Percentiles rank a stretch among this genome's conserved stretches.
These are phyloP conservation scores for Ophiobolus disseminans DNA, from an alignment of 2,329 filamentous ascomycete species.

Conservation along the genomic window DNA sequence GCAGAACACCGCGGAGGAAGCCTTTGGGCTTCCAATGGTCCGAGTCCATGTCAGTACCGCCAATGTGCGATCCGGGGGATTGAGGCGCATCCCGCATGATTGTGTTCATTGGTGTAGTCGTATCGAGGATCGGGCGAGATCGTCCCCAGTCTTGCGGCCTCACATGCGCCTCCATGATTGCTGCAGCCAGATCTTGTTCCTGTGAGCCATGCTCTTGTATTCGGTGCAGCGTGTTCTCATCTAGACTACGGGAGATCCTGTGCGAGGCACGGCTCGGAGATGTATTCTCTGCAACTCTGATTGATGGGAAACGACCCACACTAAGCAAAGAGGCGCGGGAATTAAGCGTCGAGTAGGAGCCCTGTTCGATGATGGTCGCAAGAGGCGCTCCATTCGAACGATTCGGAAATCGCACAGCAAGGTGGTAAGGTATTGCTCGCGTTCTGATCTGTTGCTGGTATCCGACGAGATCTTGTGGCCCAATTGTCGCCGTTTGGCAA, in stretches of 20 bases:
- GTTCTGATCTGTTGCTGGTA: slow-evolving; percentile 25
- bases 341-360: slow-evolving; percentile 51
- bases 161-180: slow-evolving; percentile 2
- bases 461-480: slow-evolving; percentile 7
- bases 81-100: slow-evolving; percentile 7
- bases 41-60: slow-evolving; percentile 6
- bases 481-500: slow-evolving; percentile 4
- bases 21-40: slow-evolving; percentile 23
- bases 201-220: slow-evolving; percentile 23
- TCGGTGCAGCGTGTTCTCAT: slow-evolving; percentile 22
- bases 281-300: slow-evolving; percentile 19
- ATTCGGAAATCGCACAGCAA: slow-evolving; percentile 35
- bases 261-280: slow-evolving; percentile 21
- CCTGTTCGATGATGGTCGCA: slow-evolving; percentile 54
- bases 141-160: slow-evolving; percentile 9
- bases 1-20: slow-evolving; percentile 31
- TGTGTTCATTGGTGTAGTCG: slow-evolving; percentile 17
- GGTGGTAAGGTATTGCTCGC: slow-evolving; percentile 31
- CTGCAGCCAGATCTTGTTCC: slow-evolving; percentile 10
- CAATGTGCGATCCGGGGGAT: slow-evolving; percentile 8
- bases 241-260: slow-evolving; percentile 24
- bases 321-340: slow-evolving; percentile 41
- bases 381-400: slow-evolving; percentile 48
- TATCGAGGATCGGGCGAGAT: slow-evolving; percentile 8
- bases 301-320: slow-evolving; percentile 25